Base-by-base conservation (phyloP, 257 asterid species). In the Misopates orontium region DNA sequence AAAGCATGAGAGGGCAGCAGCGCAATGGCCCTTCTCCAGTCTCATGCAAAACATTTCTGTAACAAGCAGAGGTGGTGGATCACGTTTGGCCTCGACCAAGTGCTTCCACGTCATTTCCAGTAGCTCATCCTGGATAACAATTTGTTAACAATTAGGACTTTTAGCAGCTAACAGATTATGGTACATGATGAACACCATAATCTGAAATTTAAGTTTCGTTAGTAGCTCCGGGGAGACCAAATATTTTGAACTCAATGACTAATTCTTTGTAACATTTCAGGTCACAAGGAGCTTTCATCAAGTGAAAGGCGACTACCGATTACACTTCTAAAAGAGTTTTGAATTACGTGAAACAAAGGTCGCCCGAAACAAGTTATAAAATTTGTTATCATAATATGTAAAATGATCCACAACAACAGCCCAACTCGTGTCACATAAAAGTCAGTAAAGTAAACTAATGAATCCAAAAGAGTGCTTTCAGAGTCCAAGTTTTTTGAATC, bases 81-180 rank as follows among this genome's bases (percentile, higher is more conserved):
- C 68, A 66, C 85, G 85, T 56, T 74, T 76, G 1, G 78, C 76
- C 45, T 63, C 76, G 23, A 77, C 74, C 80, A 93, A 80, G 74
- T 85, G 84, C 73, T 77, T 74, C 98, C 98, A 90, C 23, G 95
- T 82, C 69, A 63, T 78, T 63, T 87, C 94, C 84, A 93, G 64
- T 51, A 86, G 64, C 61, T 70, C 76, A 22, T 53, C 84, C 98
- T 93, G 73, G 48, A 47, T 11, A 56, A 31, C 63, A 45, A 54
- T 20, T 8, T n/a, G 32, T 17, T 32, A 12, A 21, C 31, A n/a
- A 25, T 58, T 39, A 28, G 5, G 28, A 32, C 64, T 24, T 40
- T 44, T 1, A 44, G 25, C 12, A 25, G 17, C 55, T 10, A 54
- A 59, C 14, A 9, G n/a, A 24, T 44, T 24, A 15, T 25, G 13